Evolutionary conservation across 106 monocot genomes (phyloP), one percentile per base, ranked within the genome.

Genomic region (Vanilla planifolia): DNA sequence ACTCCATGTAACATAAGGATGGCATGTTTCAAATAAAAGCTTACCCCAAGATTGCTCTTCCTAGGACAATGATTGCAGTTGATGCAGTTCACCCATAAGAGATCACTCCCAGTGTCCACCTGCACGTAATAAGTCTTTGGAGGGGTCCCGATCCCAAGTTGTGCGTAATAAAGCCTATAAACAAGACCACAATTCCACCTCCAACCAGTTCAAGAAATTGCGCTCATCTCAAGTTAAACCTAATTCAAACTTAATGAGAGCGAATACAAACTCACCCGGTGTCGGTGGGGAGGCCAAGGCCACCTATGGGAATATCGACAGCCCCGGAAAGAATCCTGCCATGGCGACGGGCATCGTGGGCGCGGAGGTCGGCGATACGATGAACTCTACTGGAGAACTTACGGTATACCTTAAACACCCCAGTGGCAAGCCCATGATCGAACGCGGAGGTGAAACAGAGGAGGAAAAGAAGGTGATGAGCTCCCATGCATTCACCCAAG

Each of bases 81-180:
- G 23, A 68, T 59, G 35, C 68, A 67, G 36, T 67, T 67, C 23
- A 67, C 43, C 67, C 67, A 67, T 19, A 67, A 43, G 20, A 67
- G 23, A 21, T 68, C 68, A 22, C 68, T 68, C 35, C 68, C 68
- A 2, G 68, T 68, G 36, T 68, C 68, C 35, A 68, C 68, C 47
- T 68, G 68, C 46, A 59, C 68, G 21, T 59, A 68, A 59, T 68
- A 68, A 9, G 33, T 36, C 43, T 68, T 59, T 0, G 47, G 14
- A 19, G 68, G 68, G 5, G 58, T 68, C 44, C 68, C 68, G 24
- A 68, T 48, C 34, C 68, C 68, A 59, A 68, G 45, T 59, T 59
- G 58, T 24, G 59, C 59, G 59, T 68, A 68, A 59, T 68, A 68
- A 20, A 68, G 33, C 47, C 68, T 68, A 42, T 63, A n/a, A n/a